Conservation (phyloP, 2,329 filamentous ascomycete genomes). For the Diaporthe sp. region DNA sequence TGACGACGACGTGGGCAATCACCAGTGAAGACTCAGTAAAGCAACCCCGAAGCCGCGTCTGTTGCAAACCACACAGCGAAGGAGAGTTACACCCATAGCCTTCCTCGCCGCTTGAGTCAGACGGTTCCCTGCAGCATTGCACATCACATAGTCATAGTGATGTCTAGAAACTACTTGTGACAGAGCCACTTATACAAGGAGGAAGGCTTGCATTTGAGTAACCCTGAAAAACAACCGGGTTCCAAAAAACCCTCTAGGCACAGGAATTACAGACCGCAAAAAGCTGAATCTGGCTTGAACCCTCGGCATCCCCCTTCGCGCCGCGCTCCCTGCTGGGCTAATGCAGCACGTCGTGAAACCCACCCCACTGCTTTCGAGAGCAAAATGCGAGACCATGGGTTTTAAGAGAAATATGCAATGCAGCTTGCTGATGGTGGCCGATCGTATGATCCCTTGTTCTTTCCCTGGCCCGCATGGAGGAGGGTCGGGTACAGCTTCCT, state of each 20-base stretch:
- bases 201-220: neutral
- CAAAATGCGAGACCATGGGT: constrained; percentile 6
- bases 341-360: constrained; percentile 14
- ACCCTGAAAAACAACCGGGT: neutral
- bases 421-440: constrained; percentile 17
- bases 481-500: constrained; percentile 39
- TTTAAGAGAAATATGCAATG: constrained; percentile 2
- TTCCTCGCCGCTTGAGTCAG: neutral
- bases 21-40: neutral
- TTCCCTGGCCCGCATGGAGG: constrained; percentile 11
- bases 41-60: neutral
- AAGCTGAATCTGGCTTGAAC: neutral
- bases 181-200: constrained; percentile 10
- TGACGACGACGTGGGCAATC: neutral
- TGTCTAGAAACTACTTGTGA: neutral
- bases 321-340: neutral
- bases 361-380: neutral
- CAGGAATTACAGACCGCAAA: neutral
- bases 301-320: neutral
- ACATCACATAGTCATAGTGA: neutral
- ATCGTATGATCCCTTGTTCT: constrained; percentile 3
- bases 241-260: neutral
- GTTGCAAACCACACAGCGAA: neutral
- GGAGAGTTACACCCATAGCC: neutral
- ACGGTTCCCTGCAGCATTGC: constrained; percentile 29